Base-by-base conservation (phyloP, 1,284 basidiomycete genomes). In the Leccinum ponderosum region DNA sequence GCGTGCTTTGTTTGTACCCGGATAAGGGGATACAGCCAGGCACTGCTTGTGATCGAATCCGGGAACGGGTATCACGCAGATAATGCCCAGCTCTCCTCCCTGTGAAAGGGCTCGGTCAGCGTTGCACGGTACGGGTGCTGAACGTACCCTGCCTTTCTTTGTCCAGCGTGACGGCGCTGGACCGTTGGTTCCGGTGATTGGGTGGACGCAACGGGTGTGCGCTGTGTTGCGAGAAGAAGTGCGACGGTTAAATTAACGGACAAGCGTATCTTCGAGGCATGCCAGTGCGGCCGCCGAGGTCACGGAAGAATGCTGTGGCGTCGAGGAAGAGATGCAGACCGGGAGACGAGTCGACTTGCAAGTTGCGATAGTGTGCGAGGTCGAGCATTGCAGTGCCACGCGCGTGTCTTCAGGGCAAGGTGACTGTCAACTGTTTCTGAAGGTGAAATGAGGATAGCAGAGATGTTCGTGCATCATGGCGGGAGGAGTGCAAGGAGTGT, bases 1-100 rank as follows among this genome's bases (percentile, higher is more conserved):
- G 69, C 60, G 64, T 74, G 73, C 61, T 62, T 75, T 76, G 57
- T 76, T 75, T 76, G 70, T 65, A 22, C 58, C 20, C 29, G 61
- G 69, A 74, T 72, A 73, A 75, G 72, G 62, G 60, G 60, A 64
- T 63, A 64, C 4, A 31, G 31, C 66, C 59, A 50, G 56, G 64
- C 60, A 66, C 61, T 44, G 62, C 60, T 62, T 71, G 68, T 69
- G 68, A 74, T 70, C 66, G 55, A 63, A 64, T 52, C 42, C 51
- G 42, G 29, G 48, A 66, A 67, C 22, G 58, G 61, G 60, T 57
- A 22, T 20, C 35, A 37, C 35, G 35, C 35, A 17, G 20, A 63
- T 58, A 58, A 51, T 64, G 57, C 17, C 52, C 39, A 57, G 27
- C 50, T 55, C 17, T 58, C 27, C 37, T 48, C 29, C 12, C 47